Conservation (phyloP, 2,329 filamentous ascomycete genomes). For the Aspergillus proliferans region DNA sequence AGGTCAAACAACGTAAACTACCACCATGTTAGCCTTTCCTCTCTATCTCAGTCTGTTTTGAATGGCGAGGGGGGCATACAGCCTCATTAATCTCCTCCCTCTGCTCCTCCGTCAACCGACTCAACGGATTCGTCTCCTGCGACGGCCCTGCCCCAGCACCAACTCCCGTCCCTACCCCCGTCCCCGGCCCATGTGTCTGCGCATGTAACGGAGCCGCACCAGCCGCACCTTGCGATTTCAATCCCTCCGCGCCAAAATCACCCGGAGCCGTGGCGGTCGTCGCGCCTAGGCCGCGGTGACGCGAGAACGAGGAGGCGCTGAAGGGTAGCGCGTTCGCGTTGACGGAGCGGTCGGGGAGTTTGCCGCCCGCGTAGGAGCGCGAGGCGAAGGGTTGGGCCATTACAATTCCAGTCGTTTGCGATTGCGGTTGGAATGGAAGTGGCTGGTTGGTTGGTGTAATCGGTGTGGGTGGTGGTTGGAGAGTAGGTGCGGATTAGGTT, state of each 20-base stretch:
- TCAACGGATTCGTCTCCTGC: constrained; percentile 46
- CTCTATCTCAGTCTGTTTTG: not conserved
- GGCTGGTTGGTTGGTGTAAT: no score
- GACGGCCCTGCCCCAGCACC: constrained; percentile 28
- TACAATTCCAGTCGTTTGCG: no score
- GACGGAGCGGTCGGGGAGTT: constrained; percentile 46
- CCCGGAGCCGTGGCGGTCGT: constrained; percentile 16
- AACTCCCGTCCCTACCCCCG: no score
- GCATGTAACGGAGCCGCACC: constrained; percentile 33
- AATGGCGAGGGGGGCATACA: constrained; percentile 47
- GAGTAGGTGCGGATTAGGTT: no score
- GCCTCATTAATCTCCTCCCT: constrained; percentile 90
- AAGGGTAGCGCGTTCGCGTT: constrained; percentile 39
- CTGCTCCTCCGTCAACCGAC: constrained; percentile 73
- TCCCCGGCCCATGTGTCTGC: constrained; percentile 25
- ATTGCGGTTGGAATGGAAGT: no score
- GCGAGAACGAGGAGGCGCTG: constrained; percentile 39
- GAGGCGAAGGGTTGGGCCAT: constrained; percentile 46
- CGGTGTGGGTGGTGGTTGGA: no score
- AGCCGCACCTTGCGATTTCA: constrained; percentile 23
- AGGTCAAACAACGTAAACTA: constrained; percentile 94
- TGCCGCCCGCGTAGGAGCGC: constrained; percentile 48
- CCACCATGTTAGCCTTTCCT: constrained; percentile 2
- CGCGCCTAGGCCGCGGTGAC: constrained; percentile 26
- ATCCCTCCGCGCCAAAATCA: constrained; percentile 23